phyloP scores from a whole-genome alignment of 441 rosid genomes.

The Rhodomyrtus psidioides region DNA sequence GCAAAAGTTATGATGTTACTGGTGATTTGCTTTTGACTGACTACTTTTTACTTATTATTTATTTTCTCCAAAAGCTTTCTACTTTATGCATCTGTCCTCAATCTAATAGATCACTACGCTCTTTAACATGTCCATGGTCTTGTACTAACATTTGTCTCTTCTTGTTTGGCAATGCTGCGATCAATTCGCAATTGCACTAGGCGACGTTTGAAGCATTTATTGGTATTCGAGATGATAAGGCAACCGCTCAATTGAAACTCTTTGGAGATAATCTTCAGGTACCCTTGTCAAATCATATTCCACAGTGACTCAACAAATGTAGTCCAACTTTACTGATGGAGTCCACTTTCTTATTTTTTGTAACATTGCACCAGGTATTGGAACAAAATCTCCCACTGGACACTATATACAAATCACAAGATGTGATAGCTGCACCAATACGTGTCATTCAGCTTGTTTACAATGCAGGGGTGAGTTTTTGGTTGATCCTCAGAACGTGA shows the following conservation, averaged over 20 bases:
- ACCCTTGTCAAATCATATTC: slow-evolving; percentile 5
- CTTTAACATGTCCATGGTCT: background rate
- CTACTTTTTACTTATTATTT: background rate
- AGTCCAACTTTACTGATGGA: background rate
- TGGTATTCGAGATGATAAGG: slow-evolving; percentile 79
- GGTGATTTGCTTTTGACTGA: background rate
- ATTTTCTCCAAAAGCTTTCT: background rate
- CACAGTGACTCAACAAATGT: background rate
- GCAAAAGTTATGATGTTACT: background rate
- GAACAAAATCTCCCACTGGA: slow-evolving; percentile 93
- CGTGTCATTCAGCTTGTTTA: slow-evolving; percentile 83
- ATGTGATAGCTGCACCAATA: slow-evolving; percentile 84
- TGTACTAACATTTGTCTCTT: background rate
- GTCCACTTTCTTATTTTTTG: background rate
- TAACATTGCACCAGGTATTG: slow-evolving; percentile 40
- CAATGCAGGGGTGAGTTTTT: slow-evolving; percentile 76
- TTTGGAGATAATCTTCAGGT: slow-evolving; percentile 89
- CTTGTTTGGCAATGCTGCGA: slow-evolving; percentile 1
- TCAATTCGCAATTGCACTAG: slow-evolving; percentile 23
- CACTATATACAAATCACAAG: slow-evolving; percentile 55
- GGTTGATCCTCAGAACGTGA: background rate
- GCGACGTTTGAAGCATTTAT: slow-evolving; percentile 89
- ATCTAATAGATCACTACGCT: background rate
- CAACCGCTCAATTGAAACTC: slow-evolving; percentile 79
- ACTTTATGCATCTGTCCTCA: background rate